Conservation (phyloP, 345 rosid species). For the Syzygium aqueum region DNA sequence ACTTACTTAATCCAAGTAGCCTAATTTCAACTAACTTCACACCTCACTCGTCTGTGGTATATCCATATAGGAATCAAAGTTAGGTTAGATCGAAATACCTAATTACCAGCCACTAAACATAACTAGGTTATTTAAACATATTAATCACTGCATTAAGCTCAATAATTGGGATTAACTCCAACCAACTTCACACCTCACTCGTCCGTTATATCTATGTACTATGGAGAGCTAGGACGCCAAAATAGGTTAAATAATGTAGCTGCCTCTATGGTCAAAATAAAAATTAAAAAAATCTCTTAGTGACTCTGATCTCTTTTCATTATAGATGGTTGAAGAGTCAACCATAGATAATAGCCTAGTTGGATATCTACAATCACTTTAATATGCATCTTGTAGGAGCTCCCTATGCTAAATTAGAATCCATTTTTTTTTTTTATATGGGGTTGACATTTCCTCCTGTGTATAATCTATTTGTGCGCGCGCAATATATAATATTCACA, state of each 20-base stretch:
- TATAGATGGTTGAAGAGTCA: neutral
- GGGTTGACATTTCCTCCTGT: neutral
- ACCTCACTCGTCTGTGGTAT: neutral
- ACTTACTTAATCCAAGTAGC: neutral
- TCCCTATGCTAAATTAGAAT: neutral
- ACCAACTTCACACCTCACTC: neutral
- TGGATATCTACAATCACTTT: neutral
- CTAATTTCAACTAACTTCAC: neutral
- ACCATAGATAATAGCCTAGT: neutral
- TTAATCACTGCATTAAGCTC: neutral
- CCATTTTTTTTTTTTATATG: neutral
- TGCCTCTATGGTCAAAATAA: neutral
- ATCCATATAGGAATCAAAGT: neutral
- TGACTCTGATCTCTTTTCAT: neutral
- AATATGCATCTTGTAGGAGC: neutral
- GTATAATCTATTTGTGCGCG: too few species aligned
- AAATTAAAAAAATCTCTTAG: neutral
- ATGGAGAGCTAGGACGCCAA: neutral
- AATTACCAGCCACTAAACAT: neutral
- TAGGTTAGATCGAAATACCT: neutral
- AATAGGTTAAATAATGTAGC: neutral
- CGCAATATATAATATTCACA: accelerated
- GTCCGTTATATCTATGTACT: neutral
- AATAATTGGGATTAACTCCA: neutral
- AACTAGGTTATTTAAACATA: neutral